Evolutionary conservation across 176 grass and related monocot genomes (phyloP), one percentile per base, ranked within the genome.

Genomic region (Stipa capillata): DNA sequence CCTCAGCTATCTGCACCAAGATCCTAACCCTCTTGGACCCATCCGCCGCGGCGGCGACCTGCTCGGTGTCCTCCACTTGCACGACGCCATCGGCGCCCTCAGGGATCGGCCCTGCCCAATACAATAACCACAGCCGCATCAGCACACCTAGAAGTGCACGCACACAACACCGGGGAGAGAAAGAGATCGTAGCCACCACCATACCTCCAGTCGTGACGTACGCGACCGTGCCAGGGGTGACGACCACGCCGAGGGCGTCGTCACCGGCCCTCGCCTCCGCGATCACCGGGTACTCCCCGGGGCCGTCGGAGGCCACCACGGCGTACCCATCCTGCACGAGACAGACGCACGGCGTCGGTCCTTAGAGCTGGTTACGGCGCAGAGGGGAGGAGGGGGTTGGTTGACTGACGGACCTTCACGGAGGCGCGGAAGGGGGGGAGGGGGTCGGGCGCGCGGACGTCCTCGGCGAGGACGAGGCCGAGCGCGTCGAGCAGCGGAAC

Each of bases 191-290:
- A n/a, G n/a, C 16, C 6, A 10, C 8, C 39, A 31, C 4, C 74
- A 27, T n/a, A 97, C 92, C 95, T 94, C 95, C 90, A 7, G 90
- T 98, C 6, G 92, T 98, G 52, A 98, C 92, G 76, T 98, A 94
- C 18, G 95, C 92, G 74, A 91, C 54, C 25, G 85, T 76, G 58
- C 92, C 90, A 1, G 87, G 69, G 17, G 53, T 34, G 37, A 98
- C 80, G 29, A 77, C 64, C 63, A 90, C 55, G 49, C 79, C 84
- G 35, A 88, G 67, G 23, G 74, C 83, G 83, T 98, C 90, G 67
- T 87, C 77, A 58, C 95, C 95, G 14, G 95, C 92, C 93, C 92
- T 87, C 35, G 95, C 90, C 82, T 98, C 92, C 37, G 88, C 83
- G 60, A 98, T 65, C 37, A 98, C 92, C 12, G 90, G 83, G 68